A percentile compares a stretch with the other conserved stretches of the same genome.
These are phyloP conservation scores for Cystofilobasidium macerans DNA, from an alignment of 768 basidiomycete genomes.

Conservation along the genomic window DNA sequence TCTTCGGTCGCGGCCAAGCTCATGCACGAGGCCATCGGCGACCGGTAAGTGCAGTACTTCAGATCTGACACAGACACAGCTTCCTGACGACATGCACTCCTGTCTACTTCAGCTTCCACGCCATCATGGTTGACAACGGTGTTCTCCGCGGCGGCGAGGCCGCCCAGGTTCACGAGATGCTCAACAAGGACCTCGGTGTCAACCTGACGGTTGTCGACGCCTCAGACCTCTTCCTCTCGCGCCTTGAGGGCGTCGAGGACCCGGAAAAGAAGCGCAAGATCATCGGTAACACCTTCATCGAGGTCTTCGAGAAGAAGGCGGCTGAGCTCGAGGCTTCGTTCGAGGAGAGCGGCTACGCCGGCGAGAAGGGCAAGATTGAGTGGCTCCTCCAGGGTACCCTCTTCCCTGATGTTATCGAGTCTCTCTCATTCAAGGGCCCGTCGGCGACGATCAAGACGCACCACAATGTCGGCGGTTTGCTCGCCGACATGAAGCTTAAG, in stretches of 20 bases:
- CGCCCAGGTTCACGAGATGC: slow-evolving; percentile 80
- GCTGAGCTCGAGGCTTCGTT: slow-evolving; percentile 72
- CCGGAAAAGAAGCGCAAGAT: slow-evolving; percentile 96
- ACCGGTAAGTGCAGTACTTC: slow-evolving; percentile 49
- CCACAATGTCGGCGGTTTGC: slow-evolving; percentile 92
- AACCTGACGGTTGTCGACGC: slow-evolving; percentile 94
- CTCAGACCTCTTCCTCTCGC: slow-evolving; percentile 78
- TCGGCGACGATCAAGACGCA: slow-evolving; percentile 99
- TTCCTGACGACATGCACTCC: slow-evolving; percentile 7
- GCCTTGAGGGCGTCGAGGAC: slow-evolving; percentile 83
- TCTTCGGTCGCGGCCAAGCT: slow-evolving; percentile 96
- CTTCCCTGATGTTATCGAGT: slow-evolving; percentile 98
- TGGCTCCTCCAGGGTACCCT: slow-evolving; percentile 96
- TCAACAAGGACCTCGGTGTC: slow-evolving; percentile 83
- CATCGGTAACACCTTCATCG: slow-evolving; percentile 97
- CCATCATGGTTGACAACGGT: slow-evolving; percentile 99
- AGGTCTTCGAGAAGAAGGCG: slow-evolving; percentile 93
- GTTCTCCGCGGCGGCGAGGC: slow-evolving; percentile 88
- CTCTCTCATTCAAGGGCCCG: slow-evolving; percentile 97
- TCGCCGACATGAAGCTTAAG: slow-evolving; percentile 97
- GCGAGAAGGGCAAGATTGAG: slow-evolving; percentile 75
- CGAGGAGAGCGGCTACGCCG: slow-evolving; percentile 53
- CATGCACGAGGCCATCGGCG: slow-evolving; percentile 99
- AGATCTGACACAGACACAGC: neutral
- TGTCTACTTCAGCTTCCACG: slow-evolving; percentile 68